Base-by-base conservation (phyloP, 148 eudicot genomes). In the Rhododendron kiyosumense region DNA sequence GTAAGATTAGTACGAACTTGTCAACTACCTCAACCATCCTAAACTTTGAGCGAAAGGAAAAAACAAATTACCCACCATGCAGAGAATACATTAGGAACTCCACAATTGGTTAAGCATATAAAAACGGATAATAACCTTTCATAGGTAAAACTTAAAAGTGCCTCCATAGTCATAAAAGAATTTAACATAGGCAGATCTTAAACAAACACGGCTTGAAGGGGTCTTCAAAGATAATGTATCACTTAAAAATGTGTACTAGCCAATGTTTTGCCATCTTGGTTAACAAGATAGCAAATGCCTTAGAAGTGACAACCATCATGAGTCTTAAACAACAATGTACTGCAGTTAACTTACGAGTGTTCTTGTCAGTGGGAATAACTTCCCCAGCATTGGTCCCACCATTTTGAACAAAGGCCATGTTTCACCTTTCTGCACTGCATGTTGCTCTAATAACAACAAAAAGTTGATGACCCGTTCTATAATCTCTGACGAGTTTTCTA, bases 381-480 rank as follows among this genome's bases (percentile, higher is more conserved):
- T 91, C 73, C 88, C 89, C 91, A 95, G 77, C 89, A 91, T 87
- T 51, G 99, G 98, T 63, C 98, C 98, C 81, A 95, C 92, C 78
- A 97, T 78, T 85, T 89, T 75, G 69, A 87, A 86, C 86, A 95
- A 87, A 49, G 98, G 96, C 99, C 99, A 97, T 48, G 86, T 84
- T 87, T 95, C 94, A 88, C 95, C 93, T 91, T 87, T 89, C 86
- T 69, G 87, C 84, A 90, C 86, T 57, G 95, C 90, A 89, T 92
- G 89, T 79, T 90, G 86, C 83, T 90, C 94, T 79, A 94, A 82
- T 84, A 93, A 61, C 78, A 87, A 85, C 52, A 97, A 61, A 87
- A 94, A 97, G 14, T 82, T 86, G 80, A 86, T 88, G 14, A 91
- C 52, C 88, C 79, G 87, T 48, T 88, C 91, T 18, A 90, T 82